These are phyloP conservation scores for Boletus insuetus DNA, from an alignment of 768 basidiomycete genomes.

Conservation along the genomic window DNA sequence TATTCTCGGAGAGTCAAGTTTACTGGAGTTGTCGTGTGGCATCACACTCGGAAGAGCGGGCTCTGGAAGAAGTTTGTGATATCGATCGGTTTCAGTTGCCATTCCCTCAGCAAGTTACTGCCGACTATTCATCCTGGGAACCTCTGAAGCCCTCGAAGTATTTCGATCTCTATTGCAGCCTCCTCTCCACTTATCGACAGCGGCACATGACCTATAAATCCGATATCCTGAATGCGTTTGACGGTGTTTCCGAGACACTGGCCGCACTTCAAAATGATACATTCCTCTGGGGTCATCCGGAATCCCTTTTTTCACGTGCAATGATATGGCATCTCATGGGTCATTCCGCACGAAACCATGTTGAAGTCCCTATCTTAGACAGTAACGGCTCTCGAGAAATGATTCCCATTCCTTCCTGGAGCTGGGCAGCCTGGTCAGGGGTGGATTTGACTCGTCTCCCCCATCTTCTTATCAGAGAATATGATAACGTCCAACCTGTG, in stretches of 20 bases:
- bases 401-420: constrained; percentile 17
- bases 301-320: neutral
- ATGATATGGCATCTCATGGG: too few species aligned
- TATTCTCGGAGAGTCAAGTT: constrained; percentile 18
- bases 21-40: constrained; percentile 16
- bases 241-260: constrained; percentile 13
- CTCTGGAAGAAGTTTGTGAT: constrained; percentile 1
- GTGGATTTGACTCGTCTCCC: neutral
- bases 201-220: too few species aligned
- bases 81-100: neutral
- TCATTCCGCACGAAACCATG: neutral
- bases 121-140: neutral
- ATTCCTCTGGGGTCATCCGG: constrained; percentile 17
- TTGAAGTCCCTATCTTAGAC: neutral
- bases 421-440: constrained; percentile 5
- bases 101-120: neutral
- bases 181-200: too few species aligned
- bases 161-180: too few species aligned
- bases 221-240: neutral
- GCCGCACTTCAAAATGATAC: constrained; percentile 7
- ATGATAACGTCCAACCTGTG: neutral
- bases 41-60: neutral
- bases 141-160: neutral
- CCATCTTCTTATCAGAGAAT: neutral
- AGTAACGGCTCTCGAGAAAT: neutral